phyloP scores from a whole-genome alignment of 495 filamentous ascomycete species.

The Aspergillus asperescens region DNA sequence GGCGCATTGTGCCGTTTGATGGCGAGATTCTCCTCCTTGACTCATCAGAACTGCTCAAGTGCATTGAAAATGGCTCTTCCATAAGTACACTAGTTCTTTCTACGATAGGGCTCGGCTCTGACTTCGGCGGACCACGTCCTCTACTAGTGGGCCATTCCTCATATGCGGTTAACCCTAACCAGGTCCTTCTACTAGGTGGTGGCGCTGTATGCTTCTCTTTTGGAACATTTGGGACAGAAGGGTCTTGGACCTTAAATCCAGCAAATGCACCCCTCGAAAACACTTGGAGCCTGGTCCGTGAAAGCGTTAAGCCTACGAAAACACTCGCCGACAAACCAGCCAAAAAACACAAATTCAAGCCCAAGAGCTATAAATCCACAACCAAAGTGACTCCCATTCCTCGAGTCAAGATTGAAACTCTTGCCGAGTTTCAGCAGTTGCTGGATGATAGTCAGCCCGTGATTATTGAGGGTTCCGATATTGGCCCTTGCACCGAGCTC shows the following conservation, averaged over 20 bases:
- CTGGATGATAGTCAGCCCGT: constrained; percentile 56
- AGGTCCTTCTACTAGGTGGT: constrained; percentile 64
- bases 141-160: constrained; percentile 62
- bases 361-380: background rate
- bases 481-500: constrained; percentile 59
- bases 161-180: constrained; percentile 38
- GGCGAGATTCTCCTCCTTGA: constrained; percentile 39
- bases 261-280: constrained; percentile 16
- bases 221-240: constrained; percentile 69
- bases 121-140: constrained; percentile 39
- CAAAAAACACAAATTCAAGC: background rate
- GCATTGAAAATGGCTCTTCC: constrained; percentile 10
- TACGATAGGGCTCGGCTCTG: constrained; percentile 20
- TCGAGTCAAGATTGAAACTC: constrained; percentile 44
- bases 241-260: constrained; percentile 42
- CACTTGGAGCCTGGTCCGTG: constrained; percentile 20
- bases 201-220: constrained; percentile 89
- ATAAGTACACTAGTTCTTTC: constrained; percentile 17
- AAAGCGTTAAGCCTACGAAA: constrained; percentile 13
- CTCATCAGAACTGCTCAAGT: constrained; percentile 10
- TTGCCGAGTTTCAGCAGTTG: constrained; percentile 54
- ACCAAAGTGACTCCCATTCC: constrained; percentile 31
- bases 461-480: constrained; percentile 57
- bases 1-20: constrained; percentile 25
- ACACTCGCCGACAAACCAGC: background rate